Percentiles rank a stretch among this genome's conserved stretches.
phyloP scores from a whole-genome alignment of 2,329 filamentous ascomycete species.

The Aureobasidium sp. region DNA sequence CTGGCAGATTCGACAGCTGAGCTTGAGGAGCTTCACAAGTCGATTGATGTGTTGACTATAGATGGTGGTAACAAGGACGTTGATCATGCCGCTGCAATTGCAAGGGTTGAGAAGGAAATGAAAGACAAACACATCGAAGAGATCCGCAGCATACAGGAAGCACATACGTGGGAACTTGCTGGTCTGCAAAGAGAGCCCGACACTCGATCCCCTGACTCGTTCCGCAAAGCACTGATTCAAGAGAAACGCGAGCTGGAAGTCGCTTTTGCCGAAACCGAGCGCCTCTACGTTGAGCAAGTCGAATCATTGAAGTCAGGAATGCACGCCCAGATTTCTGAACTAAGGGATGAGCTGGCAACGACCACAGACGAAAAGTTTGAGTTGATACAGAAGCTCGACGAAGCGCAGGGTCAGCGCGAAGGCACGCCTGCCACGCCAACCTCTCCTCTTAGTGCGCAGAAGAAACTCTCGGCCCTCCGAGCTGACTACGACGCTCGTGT shows the following conservation, averaged over 20 bases:
- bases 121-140: constrained; percentile 8
- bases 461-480: background rate
- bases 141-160: constrained; percentile 4
- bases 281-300: background rate
- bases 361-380: constrained; percentile 4
- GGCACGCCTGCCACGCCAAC: background rate
- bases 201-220: background rate
- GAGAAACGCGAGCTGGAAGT: background rate
- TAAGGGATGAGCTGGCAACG: constrained; percentile 8
- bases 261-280: background rate
- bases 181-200: background rate
- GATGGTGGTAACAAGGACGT: background rate
- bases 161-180: constrained; percentile 1
- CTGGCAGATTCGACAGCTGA: constrained; percentile 6
- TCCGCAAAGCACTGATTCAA: background rate
- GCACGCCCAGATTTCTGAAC: background rate
- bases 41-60: background rate
- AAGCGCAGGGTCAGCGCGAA: background rate
- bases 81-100: background rate
- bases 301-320: background rate
- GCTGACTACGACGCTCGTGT: constrained; percentile 7
- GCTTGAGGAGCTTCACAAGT: constrained; percentile 3
- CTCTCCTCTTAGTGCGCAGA: background rate
- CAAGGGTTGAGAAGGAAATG: background rate
- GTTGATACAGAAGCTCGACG: background rate